Evolutionary conservation across 2,329 filamentous ascomycete genomes (phyloP).

Genomic region (Daldinia eschscholtzii): DNA sequence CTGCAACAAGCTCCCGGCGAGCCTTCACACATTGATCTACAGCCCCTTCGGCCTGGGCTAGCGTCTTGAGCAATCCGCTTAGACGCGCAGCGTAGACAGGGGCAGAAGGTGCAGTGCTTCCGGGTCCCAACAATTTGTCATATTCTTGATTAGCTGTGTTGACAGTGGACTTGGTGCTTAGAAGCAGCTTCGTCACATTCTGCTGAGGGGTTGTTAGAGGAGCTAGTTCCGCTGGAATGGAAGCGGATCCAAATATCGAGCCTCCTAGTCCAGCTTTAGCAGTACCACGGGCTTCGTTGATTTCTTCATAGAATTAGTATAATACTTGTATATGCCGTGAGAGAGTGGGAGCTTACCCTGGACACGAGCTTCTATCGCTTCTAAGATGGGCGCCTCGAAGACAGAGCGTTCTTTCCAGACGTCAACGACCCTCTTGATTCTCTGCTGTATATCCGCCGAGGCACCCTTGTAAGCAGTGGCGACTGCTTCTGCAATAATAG

Average conservation of each 20-base stretch:
- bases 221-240: constrained; percentile 81
- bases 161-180: constrained; percentile 74
- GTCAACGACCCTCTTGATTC: constrained; percentile 89
- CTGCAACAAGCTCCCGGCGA: constrained; percentile 79
- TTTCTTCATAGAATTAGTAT: constrained; percentile 59
- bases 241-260: constrained; percentile 74
- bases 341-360: constrained; percentile 70
- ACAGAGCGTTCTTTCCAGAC: constrained; percentile 92
- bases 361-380: constrained; percentile 82
- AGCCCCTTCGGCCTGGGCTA: constrained; percentile 89
- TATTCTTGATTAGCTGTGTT: constrained; percentile 84
- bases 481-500: constrained; percentile 91
- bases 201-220: constrained; percentile 81
- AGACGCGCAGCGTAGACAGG: constrained; percentile 93
- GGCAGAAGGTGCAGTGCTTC: constrained; percentile 77
- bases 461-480: constrained; percentile 91
- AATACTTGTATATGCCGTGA: constrained; percentile 32
- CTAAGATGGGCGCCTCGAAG: constrained; percentile 84
- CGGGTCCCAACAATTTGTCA: constrained; percentile 82
- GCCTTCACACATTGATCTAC: constrained; percentile 92
- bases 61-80: constrained; percentile 87
- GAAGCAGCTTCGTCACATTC: constrained; percentile 77
- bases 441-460: constrained; percentile 85
- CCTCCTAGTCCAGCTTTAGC: constrained; percentile 65
- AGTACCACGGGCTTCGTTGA: constrained; percentile 70